A percentile compares a stretch with the other conserved stretches of the same genome.
Evolutionary conservation across 2,329 filamentous ascomycete genomes (phyloP).

Genomic region (Phoma sp.): DNA sequence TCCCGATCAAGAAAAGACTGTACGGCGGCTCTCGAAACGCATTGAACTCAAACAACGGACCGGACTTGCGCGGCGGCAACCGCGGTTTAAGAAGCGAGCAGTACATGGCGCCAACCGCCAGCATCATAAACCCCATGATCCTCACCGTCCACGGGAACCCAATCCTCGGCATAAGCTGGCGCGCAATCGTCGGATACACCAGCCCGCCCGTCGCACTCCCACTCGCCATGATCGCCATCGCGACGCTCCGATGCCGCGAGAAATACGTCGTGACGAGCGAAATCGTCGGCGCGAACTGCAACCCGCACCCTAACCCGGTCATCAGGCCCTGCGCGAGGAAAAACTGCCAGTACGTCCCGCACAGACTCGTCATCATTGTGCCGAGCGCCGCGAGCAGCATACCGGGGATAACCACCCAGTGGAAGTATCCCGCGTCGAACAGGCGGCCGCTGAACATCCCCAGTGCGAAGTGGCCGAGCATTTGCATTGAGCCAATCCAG

Average conservation of each 20-base stretch:
- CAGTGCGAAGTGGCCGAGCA: constrained; percentile 58
- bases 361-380: constrained; percentile 61
- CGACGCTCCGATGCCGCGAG: constrained; percentile 62
- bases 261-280: constrained; percentile 62
- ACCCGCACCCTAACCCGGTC: constrained; percentile 42
- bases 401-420: constrained; percentile 52
- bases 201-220: constrained; percentile 69
- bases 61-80: constrained; percentile 52
- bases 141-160: constrained; percentile 72
- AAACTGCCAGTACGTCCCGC: constrained; percentile 57
- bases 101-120: constrained; percentile 51
- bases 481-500: constrained; percentile 61
- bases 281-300: constrained; percentile 45
- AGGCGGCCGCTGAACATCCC: constrained; percentile 60
- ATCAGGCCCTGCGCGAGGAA: constrained; percentile 47
- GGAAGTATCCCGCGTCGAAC: constrained; percentile 60
- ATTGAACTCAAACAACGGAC: constrained; percentile 50
- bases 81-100: constrained; percentile 50
- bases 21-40: constrained; percentile 53
- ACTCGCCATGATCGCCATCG: constrained; percentile 64
- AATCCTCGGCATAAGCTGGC: constrained; percentile 62
- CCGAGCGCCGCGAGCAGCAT: constrained; percentile 54
- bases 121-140: constrained; percentile 65
- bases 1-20: constrained; percentile 43
- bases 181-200: constrained; percentile 64